Base-by-base conservation (phyloP, 108 stramenopile species). In the Pseudonitzschia multiseries region DNA sequence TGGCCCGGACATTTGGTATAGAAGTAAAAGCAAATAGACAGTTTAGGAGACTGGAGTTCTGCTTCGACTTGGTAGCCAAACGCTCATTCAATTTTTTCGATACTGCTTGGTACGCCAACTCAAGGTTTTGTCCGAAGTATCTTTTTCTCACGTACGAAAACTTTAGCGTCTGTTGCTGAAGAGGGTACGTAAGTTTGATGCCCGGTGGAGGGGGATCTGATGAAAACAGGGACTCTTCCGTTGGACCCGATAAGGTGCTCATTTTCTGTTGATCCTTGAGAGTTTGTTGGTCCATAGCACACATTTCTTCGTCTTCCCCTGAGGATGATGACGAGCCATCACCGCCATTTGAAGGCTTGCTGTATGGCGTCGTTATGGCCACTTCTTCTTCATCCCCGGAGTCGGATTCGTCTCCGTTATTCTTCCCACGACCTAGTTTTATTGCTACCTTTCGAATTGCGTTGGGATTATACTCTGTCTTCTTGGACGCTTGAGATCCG, bases 1-100 rank as follows among this genome's bases (percentile, higher is more conserved):
- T 74, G 18, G 75, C 54, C 48, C 91, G 64, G 6, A 92, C 86
- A 54, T 52, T 41, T 21, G 91, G 84, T 48, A 92, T 80, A 22
- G 74, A 73, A 20, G 78, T 59, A 69, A 89, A 92, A 4, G 29
- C 57, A n/a, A 86, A 85, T 14, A 92, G 77, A 8, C 75, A 57
- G 56, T 79, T 77, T 4, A 92, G 69, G 4, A 92, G 86, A 1
- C 86, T 81, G 33, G 87, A 89, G 51, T 89, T 92, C 71, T 92
- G 91, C 78, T 88, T 92, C n/a, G 85, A 75, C 78, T 89, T 92
- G 24, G 74, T 66, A 67, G 84, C 86, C 40, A 92, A 66, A 20
- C 91, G 77, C 15, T 86, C 82, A 44, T 44, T 59, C 18, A 92
- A 64, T 13, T 88, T 78, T 21, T 68, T 46, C 15, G 74, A 44